Evolutionary conservation across 2,329 filamentous ascomycete genomes (phyloP).

Genomic region (Penicillium paneum): DNA sequence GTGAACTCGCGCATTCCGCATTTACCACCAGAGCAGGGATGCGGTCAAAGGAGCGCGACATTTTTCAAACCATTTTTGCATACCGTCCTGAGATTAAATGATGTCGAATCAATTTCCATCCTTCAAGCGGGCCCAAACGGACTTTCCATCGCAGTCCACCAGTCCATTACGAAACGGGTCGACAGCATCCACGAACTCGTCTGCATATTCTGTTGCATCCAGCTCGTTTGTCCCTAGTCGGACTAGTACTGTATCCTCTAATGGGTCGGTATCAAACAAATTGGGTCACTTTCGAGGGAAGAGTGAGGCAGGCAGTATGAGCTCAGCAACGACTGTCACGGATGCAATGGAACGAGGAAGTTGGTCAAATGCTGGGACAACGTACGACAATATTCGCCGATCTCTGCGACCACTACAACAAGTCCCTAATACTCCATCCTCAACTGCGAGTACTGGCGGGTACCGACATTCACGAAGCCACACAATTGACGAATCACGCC

Average conservation of each 20-base stretch:
- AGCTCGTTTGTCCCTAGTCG: conserved; percentile 52
- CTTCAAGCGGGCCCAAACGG: conserved; percentile 40
- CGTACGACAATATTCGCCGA: conserved; percentile 70
- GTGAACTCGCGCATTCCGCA: conserved; percentile 20
- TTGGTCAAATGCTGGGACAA: conserved; percentile 54
- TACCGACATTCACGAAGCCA: conserved; percentile 55
- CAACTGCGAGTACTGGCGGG: conserved; percentile 31
- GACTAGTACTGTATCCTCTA: conserved; percentile 69
- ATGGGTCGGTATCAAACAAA: conserved; percentile 57
- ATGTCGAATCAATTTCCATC: conserved; percentile 42
- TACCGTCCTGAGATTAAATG: conserved; percentile 29
- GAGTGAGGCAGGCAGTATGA: conserved; percentile 65
- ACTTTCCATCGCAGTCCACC: conserved; percentile 41
- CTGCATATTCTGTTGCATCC: conserved; percentile 50
- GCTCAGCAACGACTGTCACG: conserved; percentile 34
- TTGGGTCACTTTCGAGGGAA: conserved; percentile 68
- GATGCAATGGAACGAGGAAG: conserved; percentile 20
- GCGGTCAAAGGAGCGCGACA: conserved; percentile 35
- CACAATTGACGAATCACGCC: conserved; percentile 57
- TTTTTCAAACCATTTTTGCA: conserved; percentile 28
- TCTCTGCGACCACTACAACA: conserved; percentile 73
- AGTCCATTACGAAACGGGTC: conserved; percentile 54
- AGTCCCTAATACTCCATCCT: conserved; percentile 53
- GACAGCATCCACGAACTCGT: conserved; percentile 55
- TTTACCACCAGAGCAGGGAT: conserved; percentile 38